A percentile compares a stretch with the other conserved stretches of the same genome.
Evolutionary conservation across 257 asterid species (phyloP).

Genomic region (Verbascum thapsus): DNA sequence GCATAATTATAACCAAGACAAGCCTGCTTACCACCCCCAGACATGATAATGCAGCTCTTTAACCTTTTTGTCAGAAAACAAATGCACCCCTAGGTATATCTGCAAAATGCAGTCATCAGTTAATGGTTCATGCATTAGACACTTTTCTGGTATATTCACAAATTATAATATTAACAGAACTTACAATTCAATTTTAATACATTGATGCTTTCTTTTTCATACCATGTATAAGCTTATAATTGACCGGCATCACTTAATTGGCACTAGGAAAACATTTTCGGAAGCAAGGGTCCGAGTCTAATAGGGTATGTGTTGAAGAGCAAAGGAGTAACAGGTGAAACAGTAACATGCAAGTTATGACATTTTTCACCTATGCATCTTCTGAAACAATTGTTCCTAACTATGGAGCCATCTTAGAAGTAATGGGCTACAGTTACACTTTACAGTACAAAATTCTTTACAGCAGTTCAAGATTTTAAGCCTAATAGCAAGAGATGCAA

Average conservation of each 20-base stretch:
- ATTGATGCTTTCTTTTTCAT: not conserved
- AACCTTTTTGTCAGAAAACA: not conserved
- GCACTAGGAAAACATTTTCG: not conserved
- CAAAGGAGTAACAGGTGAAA: not conserved
- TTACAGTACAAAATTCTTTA: no score
- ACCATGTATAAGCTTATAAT: not conserved
- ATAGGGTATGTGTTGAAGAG: not conserved
- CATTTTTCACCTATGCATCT: not conserved
- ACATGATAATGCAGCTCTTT: slow-evolving; percentile 3
- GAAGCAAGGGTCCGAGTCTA: not conserved
- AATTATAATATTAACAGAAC: not conserved
- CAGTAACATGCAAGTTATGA: not conserved
- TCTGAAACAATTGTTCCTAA: not conserved
- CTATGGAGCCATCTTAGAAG: no score
- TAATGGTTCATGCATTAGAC: slow-evolving; percentile 5
- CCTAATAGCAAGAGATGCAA: no score
- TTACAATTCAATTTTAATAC: not conserved
- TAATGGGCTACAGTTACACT: no score
- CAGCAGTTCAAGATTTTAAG: no score
- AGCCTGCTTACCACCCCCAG: slow-evolving; percentile 4
- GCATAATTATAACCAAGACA: not conserved
- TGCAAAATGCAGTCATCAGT: slow-evolving; percentile 13
- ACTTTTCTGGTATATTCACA: not conserved
- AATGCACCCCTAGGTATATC: slow-evolving; percentile 3
- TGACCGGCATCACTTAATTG: not conserved